These are phyloP conservation scores for Aspergillus carlsbadensis DNA, from an alignment of 495 filamentous ascomycete species.

Conservation along the genomic window DNA sequence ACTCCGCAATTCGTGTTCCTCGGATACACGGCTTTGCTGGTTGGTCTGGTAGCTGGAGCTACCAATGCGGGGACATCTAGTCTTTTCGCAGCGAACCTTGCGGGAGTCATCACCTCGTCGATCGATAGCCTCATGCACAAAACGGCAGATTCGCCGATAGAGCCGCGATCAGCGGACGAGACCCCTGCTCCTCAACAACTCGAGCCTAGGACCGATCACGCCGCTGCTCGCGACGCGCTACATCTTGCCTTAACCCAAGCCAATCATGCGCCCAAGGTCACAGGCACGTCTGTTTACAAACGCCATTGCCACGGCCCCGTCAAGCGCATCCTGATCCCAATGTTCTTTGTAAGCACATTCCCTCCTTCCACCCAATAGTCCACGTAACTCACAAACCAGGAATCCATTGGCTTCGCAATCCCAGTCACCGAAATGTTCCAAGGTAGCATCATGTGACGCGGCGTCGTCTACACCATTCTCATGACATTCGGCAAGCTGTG, in stretches of 20 bases:
- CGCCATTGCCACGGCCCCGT: slow-evolving; percentile 54
- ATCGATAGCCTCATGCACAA: slow-evolving; percentile 34
- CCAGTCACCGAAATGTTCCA: slow-evolving; percentile 70
- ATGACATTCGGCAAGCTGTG: slow-evolving; percentile 67
- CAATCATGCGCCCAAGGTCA: slow-evolving; percentile 11
- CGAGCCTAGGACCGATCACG: too few species aligned
- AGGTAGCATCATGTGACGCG: slow-evolving; percentile 65
- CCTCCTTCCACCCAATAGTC: background rate
- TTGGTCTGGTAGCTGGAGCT: slow-evolving; percentile 55
- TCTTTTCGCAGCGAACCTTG: slow-evolving; percentile 69
- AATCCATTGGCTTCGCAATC: slow-evolving; percentile 78
- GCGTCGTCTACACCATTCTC: slow-evolving; percentile 65
- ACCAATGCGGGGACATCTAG: slow-evolving; percentile 66
- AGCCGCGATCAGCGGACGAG: background rate
- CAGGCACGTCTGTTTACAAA: slow-evolving; percentile 49
- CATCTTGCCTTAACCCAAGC: too few species aligned
- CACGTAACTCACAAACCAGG: slow-evolving; percentile 31
- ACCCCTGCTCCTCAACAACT: too few species aligned
- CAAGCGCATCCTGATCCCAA: slow-evolving; percentile 59
- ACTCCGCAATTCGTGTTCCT: slow-evolving; percentile 35
- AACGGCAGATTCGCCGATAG: background rate
- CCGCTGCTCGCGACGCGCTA: too few species aligned
- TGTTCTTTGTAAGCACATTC: slow-evolving; percentile 65
- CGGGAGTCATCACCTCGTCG: slow-evolving; percentile 60
- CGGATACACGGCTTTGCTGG: slow-evolving; percentile 43